These are phyloP conservation scores for Lentinus brumalis DNA, from an alignment of 768 basidiomycete genomes.

Conservation along the genomic window DNA sequence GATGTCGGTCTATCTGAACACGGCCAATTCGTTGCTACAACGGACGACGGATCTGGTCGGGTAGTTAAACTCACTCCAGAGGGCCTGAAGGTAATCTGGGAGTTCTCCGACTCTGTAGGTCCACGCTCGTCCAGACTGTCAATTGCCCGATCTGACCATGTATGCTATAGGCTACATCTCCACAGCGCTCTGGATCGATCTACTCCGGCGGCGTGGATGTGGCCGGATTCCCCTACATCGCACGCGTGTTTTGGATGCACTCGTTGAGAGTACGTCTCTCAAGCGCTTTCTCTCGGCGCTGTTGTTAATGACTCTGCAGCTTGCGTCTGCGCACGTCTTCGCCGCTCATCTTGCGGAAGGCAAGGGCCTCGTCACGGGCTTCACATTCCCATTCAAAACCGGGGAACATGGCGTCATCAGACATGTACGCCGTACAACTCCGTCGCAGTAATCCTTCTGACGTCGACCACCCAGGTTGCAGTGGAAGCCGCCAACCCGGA, in stretches of 20 bases:
- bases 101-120: slow-evolving; percentile 59
- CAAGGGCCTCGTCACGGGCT: slow-evolving; percentile 50
- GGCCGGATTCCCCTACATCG: slow-evolving; percentile 54
- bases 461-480: slow-evolving; percentile 42
- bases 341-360: slow-evolving; percentile 49
- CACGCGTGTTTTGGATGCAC: slow-evolving; percentile 70
- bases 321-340: slow-evolving; percentile 55
- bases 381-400: slow-evolving; percentile 68
- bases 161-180: slow-evolving; percentile 41
- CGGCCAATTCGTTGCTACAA: slow-evolving; percentile 64
- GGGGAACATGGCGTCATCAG: slow-evolving; percentile 64
- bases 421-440: slow-evolving; percentile 48
- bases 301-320: slow-evolving; percentile 38
- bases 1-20: slow-evolving; percentile 60
- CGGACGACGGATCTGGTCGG: slow-evolving; percentile 54
- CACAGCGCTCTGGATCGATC: slow-evolving; percentile 46
- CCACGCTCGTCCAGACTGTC: neutral
- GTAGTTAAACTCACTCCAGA: slow-evolving; percentile 54
- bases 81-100: slow-evolving; percentile 48
- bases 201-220: slow-evolving; percentile 60
- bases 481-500: slow-evolving; percentile 50
- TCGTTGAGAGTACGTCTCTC: slow-evolving; percentile 46
- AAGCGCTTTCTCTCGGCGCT: neutral
- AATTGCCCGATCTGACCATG: slow-evolving; percentile 7
- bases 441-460: slow-evolving; percentile 4